Conservation (phyloP, 805 yeast genomes). For the Lachancea fermentati region DNA sequence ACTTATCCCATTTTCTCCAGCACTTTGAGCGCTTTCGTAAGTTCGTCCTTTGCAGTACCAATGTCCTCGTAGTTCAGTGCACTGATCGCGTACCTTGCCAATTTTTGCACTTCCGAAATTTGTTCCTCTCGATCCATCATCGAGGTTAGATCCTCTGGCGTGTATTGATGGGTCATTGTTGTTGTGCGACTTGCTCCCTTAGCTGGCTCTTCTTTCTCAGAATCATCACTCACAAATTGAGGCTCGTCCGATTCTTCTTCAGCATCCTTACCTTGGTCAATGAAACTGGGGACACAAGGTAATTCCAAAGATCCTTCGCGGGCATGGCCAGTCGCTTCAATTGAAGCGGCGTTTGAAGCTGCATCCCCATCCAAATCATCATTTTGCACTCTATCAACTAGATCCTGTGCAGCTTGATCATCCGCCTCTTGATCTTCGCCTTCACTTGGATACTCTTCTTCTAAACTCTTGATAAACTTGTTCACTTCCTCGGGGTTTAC, state of each 20-base stretch:
- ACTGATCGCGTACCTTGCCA: slow-evolving; percentile 69
- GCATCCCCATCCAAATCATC: too few species aligned
- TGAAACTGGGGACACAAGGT: not conserved
- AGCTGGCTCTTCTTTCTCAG: not conserved
- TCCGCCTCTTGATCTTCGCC: not conserved
- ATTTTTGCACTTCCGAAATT: slow-evolving; percentile 57
- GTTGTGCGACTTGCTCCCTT: not conserved
- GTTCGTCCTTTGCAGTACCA: slow-evolving; percentile 59
- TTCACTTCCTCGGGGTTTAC: slow-evolving; percentile 2
- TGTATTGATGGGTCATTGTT: slow-evolving; percentile 1
- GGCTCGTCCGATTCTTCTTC: not conserved
- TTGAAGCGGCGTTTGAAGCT: not conserved
- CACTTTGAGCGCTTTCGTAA: slow-evolving; percentile 47
- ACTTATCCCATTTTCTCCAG: slow-evolving; percentile 13
- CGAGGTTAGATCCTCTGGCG: slow-evolving; percentile 22
- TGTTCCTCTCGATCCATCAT: slow-evolving; percentile 52
- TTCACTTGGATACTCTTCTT: slow-evolving; percentile 1
- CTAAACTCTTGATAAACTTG: slow-evolving; percentile 4
- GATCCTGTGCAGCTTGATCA: not conserved
- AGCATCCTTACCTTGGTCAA: not conserved
- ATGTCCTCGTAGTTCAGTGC: slow-evolving; percentile 75
- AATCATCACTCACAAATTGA: not conserved
- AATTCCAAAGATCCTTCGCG: not conserved
- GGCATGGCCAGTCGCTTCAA: too few species aligned
- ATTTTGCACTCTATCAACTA: not conserved